Evolutionary conservation across 2,329 filamentous ascomycete genomes (phyloP), one percentile per base, ranked within the genome.

Genomic region (Fusarium sp.): DNA sequence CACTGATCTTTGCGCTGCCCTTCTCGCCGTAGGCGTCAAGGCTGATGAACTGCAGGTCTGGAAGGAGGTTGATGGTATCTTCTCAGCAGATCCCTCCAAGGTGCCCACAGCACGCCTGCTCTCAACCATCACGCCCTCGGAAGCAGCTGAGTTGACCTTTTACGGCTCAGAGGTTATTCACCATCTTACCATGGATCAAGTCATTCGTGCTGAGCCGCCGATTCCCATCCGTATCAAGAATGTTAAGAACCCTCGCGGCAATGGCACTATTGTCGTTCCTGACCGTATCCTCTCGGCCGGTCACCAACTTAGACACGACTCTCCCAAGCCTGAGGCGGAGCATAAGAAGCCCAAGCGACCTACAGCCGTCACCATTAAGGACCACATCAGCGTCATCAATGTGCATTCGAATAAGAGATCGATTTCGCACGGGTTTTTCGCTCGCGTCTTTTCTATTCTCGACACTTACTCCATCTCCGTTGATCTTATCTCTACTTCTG

Each of bases 61-160:
- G 96, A 99, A 99, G 83, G 96, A 99, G 79, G 96, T 99, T 9
- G 96, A 99, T 79, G 94, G 94, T 62, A 97, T 98, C 77, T 96
- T 97, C 80, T 91, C 87, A 4, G 86, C 86, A 8, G 95, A 98
- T 76, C 94, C 94, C 5, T 89, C 92, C 74, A 97, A 97, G 81
- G 93, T 97, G 29, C 94, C 95, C 5, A 98, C 95, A 2, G 97
- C 96, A n/a, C 87, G 92, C 46, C 85, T 99, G n/a, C 86, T 99
- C 43, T 83, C 91, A 13, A 91, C 91, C 55, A 97, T 99, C 77
- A 98, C 95, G 6, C 96, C 96, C 1, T 92, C 93, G 12, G 96
- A 99, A 81, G 96, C 96, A 3, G 95, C 96, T 15, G 96, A 99
- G 80, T 84, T 99, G 82, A 98, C 96, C 3, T 96, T 95, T 76